Evolutionary conservation across 2,329 filamentous ascomycete genomes (phyloP).

Genomic region (Huntiella bhutanensis): DNA sequence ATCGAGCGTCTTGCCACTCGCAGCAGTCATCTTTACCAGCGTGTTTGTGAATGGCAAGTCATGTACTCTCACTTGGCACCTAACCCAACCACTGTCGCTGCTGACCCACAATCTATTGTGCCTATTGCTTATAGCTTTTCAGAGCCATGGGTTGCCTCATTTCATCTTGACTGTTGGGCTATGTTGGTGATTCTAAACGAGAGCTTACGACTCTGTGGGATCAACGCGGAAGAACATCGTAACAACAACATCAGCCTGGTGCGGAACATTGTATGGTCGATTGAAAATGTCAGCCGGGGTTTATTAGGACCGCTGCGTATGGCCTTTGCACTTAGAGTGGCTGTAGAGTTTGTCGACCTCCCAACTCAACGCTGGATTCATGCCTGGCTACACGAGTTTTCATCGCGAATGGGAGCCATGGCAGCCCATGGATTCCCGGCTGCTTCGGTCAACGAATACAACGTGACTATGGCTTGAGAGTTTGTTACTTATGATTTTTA

Average conservation of each 20-base stretch:
- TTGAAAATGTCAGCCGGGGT: slow-evolving; percentile 21
- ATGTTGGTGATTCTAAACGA: slow-evolving; percentile 23
- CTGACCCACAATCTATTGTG: slow-evolving; percentile 17
- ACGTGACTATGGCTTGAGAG: neutral
- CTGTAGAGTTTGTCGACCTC: slow-evolving; percentile 21
- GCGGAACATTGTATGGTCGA: slow-evolving; percentile 19
- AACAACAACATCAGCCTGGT: slow-evolving; percentile 2
- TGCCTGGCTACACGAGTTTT: slow-evolving; percentile 17
- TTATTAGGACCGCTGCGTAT: slow-evolving; percentile 22
- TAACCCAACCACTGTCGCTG: slow-evolving; percentile 16
- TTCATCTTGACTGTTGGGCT: slow-evolving; percentile 22
- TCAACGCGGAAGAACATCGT: slow-evolving; percentile 7
- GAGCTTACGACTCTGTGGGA: slow-evolving; percentile 18
- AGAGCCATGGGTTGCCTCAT: slow-evolving; percentile 19
- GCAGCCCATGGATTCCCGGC: slow-evolving; percentile 16
- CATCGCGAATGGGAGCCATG: slow-evolving; percentile 19
- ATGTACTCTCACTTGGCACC: slow-evolving; percentile 12
- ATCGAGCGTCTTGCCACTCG: slow-evolving; percentile 14
- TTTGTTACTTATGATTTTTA: neutral
- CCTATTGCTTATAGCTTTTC: slow-evolving; percentile 18
- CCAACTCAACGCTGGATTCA: slow-evolving; percentile 20
- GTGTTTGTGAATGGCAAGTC: slow-evolving; percentile 18
- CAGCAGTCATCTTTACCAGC: slow-evolving; percentile 16
- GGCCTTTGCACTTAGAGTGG: slow-evolving; percentile 21
- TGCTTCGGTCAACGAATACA: slow-evolving; percentile 14